A percentile compares a stretch with the other conserved stretches of the same genome.
Conservation (phyloP, 257 asterid species). For the Solanum verrucosum region DNA sequence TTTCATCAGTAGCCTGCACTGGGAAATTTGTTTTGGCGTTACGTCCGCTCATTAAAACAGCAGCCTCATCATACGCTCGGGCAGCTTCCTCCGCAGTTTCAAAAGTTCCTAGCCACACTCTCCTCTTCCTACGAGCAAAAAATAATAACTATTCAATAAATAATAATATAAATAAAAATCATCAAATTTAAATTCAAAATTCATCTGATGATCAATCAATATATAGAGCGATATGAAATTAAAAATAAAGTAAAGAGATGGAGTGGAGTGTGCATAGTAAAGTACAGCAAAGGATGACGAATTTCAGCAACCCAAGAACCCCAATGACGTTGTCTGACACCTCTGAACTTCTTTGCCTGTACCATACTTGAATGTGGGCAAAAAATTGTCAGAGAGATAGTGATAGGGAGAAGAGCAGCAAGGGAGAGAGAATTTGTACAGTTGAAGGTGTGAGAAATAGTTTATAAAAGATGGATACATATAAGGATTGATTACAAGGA, state of each 20-base stretch:
- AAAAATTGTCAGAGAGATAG: neutral
- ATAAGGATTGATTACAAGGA: neutral
- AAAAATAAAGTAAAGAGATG: no score
- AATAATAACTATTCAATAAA: no score
- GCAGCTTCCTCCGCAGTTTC: slow-evolving; percentile 61
- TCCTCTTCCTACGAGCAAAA: slow-evolving; percentile 29
- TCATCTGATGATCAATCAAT: neutral
- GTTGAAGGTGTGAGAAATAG: neutral
- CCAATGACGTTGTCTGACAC: slow-evolving; percentile 68
- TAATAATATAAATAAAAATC: neutral
- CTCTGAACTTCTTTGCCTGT: slow-evolving; percentile 50
- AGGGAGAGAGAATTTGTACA: neutral
- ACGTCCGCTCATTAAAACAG: slow-evolving; percentile 43
- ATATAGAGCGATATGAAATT: neutral
- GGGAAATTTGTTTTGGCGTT: slow-evolving; percentile 60
- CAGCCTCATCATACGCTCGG: slow-evolving; percentile 51
- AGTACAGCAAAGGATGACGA: slow-evolving; percentile 51
- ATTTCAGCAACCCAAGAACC: slow-evolving; percentile 70
- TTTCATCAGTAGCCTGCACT: neutral
- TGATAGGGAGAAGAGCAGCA: neutral
- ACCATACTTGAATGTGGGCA: slow-evolving; percentile 24
- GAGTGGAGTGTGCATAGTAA: neutral
- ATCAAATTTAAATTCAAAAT: neutral
- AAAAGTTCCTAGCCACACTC: slow-evolving; percentile 57
- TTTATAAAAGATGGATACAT: neutral